Base-by-base conservation (phyloP, 2,329 filamentous ascomycete genomes). In the Fusarium vanettenii region DNA sequence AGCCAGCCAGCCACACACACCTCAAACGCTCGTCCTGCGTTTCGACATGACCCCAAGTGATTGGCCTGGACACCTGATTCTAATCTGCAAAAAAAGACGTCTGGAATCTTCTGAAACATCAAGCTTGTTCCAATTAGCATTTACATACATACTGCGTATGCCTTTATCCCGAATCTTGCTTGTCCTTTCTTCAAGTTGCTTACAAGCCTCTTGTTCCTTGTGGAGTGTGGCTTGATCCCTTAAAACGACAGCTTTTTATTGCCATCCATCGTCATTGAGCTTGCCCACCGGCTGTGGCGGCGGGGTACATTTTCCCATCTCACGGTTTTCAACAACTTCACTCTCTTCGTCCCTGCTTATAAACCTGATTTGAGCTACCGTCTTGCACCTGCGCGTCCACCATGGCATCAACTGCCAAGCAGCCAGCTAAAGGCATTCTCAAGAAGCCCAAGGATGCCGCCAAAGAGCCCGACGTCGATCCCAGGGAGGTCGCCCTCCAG, bases 401-500 rank as follows among this genome's bases (percentile, higher is more conserved):
- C 67, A 82, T 84, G 78, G 79, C 78, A 52, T 67, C 75, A 41
- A 68, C 75, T 27, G 50, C 77, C 14, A 81, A 80, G 71, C 83
- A 85, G 59, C 83, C 84, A 25, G 68, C 75, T 14, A 92, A 90
- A 78, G 86, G 90, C 71, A 91, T 91, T 69, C 85, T 94, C 18
- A 93, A 92, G 80, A 91, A 90, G 65, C 85, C 78, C 50, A 73
- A 73, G 29, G 65, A 75, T 16, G 67, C 60, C 60, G 45, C 76
- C 48, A 69, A 78, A 65, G 78, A 81, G 43, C 78, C 80, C 60
- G 70, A 79, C 43, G 68, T 72, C 31, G 85, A 85, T 78, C 87
- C 85, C 66, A 86, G 86, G 69, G 89, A 92, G 69, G 89, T 94
- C 66, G 96, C 95, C 60, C 85, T 97, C 69, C 90, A 95, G 79